Evolutionary conservation across 2,329 filamentous ascomycete genomes (phyloP).

Genomic region (Aspergillus japonicus): DNA sequence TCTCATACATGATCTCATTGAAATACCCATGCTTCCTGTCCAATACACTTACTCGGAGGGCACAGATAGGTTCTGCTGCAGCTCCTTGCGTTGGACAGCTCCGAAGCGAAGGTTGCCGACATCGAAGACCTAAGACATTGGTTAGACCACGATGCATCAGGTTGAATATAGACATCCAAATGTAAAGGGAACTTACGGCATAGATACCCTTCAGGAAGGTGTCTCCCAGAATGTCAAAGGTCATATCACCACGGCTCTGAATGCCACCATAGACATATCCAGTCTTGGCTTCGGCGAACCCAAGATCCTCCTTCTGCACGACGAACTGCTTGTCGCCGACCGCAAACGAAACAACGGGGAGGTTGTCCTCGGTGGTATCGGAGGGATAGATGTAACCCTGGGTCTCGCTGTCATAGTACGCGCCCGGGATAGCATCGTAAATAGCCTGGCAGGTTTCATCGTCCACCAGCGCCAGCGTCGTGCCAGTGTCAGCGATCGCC

Average conservation of each 20-base stretch:
- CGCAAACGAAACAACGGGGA: slow-evolving; percentile 63
- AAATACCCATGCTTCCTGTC: not conserved
- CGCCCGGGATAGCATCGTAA: slow-evolving; percentile 63
- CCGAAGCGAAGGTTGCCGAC: slow-evolving; percentile 61
- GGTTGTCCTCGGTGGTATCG: slow-evolving; percentile 49
- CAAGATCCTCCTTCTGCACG: slow-evolving; percentile 63
- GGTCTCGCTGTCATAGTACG: slow-evolving; percentile 54
- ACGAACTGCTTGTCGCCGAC: slow-evolving; percentile 61
- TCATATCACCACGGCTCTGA: slow-evolving; percentile 59
- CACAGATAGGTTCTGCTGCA: slow-evolving; percentile 3
- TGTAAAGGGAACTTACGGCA: slow-evolving; percentile 47
- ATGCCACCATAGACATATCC: slow-evolving; percentile 64
- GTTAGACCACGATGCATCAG: slow-evolving; percentile 4
- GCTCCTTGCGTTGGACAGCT: slow-evolving; percentile 47
- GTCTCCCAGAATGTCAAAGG: slow-evolving; percentile 65
- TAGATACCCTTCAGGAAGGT: slow-evolving; percentile 66
- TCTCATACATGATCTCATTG: not conserved
- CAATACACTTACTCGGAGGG: not conserved
- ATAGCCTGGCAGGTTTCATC: slow-evolving; percentile 62
- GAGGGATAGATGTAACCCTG: slow-evolving; percentile 67
- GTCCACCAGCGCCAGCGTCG: slow-evolving; percentile 64
- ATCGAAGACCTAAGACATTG: slow-evolving; percentile 56
- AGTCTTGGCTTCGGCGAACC: slow-evolving; percentile 56
- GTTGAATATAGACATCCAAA: not conserved
- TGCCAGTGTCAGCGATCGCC: slow-evolving; percentile 71